phyloP scores from a whole-genome alignment of 2,329 filamentous ascomycete genomes.

The Aspergillus oerlinghausenensis region DNA sequence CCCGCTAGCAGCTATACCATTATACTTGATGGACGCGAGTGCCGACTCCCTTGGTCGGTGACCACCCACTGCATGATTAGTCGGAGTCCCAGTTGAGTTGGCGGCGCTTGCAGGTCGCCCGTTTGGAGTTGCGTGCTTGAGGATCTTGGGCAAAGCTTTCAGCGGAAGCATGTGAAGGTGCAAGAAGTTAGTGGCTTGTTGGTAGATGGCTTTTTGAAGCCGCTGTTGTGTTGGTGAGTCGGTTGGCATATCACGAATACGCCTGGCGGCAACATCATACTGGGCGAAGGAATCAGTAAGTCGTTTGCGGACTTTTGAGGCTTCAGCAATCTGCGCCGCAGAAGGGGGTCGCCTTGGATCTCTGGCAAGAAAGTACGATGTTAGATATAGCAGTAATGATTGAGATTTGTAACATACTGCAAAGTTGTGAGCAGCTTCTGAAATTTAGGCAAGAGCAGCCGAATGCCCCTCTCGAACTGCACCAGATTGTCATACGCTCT shows the following conservation, averaged over 20 bases:
- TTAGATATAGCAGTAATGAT: not conserved
- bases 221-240: slow-evolving; percentile 66
- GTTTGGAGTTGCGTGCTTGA: slow-evolving; percentile 57
- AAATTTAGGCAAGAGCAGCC: slow-evolving; percentile 74
- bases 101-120: slow-evolving; percentile 31
- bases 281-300: slow-evolving; percentile 85
- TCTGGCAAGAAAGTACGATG: slow-evolving; percentile 22
- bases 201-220: slow-evolving; percentile 76
- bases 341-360: slow-evolving; percentile 63
- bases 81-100: slow-evolving; percentile 19
- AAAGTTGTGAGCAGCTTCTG: slow-evolving; percentile 70
- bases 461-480: slow-evolving; percentile 85
- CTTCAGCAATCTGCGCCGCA: slow-evolving; percentile 71
- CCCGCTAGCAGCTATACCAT: slow-evolving; percentile 46
- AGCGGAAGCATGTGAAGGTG: slow-evolving; percentile 88
- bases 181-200: slow-evolving; percentile 75
- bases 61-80: slow-evolving; percentile 19
- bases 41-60: slow-evolving; percentile 39
- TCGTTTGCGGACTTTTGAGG: slow-evolving; percentile 81
- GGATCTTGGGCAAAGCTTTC: slow-evolving; percentile 65
- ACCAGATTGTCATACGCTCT: slow-evolving; percentile 76
- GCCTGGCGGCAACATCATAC: slow-evolving; percentile 75
- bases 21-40: slow-evolving; percentile 56
- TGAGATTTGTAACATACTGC: slow-evolving; percentile 46
- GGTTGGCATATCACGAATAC: slow-evolving; percentile 74